phyloP scores from a whole-genome alignment of 202 grass and related monocot species.

The Schoenoplectus triqueter region DNA sequence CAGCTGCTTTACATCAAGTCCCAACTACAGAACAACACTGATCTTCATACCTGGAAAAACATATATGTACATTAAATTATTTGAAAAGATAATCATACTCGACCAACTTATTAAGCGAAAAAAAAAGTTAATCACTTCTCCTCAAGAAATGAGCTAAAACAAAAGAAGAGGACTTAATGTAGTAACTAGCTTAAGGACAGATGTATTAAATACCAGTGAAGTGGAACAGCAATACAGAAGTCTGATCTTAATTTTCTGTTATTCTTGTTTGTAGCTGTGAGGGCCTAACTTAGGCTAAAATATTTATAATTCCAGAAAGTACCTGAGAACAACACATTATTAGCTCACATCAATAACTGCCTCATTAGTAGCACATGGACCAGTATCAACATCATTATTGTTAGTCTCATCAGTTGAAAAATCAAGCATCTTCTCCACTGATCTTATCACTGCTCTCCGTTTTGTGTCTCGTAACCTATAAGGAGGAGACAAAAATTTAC shows the following conservation, averaged over 20 bases:
- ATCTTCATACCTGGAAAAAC: constrained; percentile 1
- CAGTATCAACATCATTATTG: constrained; percentile 38
- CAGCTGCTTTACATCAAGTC: constrained; percentile 2
- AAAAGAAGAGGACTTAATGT: not conserved
- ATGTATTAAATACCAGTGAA: not conserved
- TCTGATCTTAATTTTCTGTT: not conserved
- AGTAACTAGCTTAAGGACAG: constrained; percentile 2
- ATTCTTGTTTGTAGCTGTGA: not conserved
- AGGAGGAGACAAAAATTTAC: constrained; percentile 70
- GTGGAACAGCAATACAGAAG: not conserved
- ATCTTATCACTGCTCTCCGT: constrained; percentile 63
- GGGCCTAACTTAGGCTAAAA: not conserved
- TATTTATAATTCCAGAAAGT: not conserved
- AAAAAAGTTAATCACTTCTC: not conserved
- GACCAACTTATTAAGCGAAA: not conserved
- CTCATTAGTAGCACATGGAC: constrained; percentile 36
- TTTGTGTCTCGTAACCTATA: constrained; percentile 71
- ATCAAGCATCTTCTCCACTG: constrained; percentile 86
- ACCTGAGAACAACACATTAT: constrained; percentile 31
- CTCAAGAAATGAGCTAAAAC: not conserved
- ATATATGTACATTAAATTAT: constrained; percentile 24
- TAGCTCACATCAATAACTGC: constrained; percentile 38
- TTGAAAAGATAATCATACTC: not conserved
- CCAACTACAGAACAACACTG: not conserved
- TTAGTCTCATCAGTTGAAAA: constrained; percentile 62